phyloP scores from a whole-genome alignment of 139 green algal genomes.

The Tetradesmus lagerheimii region DNA sequence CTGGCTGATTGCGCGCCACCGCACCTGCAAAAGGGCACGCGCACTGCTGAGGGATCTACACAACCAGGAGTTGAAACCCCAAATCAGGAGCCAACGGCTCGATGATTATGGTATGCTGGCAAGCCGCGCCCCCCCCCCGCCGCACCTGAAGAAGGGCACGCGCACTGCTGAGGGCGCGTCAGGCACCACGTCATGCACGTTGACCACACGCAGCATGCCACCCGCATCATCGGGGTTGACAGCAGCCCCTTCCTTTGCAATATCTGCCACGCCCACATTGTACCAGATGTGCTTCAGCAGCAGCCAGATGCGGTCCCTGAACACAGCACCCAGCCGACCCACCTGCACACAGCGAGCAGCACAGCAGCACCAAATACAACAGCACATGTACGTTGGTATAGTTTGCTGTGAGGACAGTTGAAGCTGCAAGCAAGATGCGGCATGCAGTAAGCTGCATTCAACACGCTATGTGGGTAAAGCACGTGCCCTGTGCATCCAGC shows the following conservation, averaged over 20 bases:
- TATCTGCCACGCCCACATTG: background rate
- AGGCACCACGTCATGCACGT: background rate
- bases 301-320: background rate
- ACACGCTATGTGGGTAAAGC: too few species aligned
- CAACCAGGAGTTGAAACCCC: too few species aligned
- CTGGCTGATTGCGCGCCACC: too few species aligned
- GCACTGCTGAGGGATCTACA: background rate
- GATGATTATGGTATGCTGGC: too few species aligned
- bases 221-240: background rate
- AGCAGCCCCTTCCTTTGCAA: background rate
- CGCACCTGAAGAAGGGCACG: background rate
- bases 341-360: background rate
- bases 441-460: too few species aligned
- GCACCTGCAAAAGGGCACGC: background rate
- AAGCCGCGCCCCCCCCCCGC: too few species aligned
- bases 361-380: background rate
- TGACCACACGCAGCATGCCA: conserved; percentile 7
- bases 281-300: background rate
- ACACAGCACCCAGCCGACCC: background rate
- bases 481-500: too few species aligned
- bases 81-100: too few species aligned
- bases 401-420: too few species aligned
- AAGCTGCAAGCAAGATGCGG: too few species aligned
- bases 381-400: too few species aligned
- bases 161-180: background rate